These are phyloP conservation scores for Rhododendron mucronatum DNA, from an alignment of 148 eudicot genomes.

Conservation along the genomic window DNA sequence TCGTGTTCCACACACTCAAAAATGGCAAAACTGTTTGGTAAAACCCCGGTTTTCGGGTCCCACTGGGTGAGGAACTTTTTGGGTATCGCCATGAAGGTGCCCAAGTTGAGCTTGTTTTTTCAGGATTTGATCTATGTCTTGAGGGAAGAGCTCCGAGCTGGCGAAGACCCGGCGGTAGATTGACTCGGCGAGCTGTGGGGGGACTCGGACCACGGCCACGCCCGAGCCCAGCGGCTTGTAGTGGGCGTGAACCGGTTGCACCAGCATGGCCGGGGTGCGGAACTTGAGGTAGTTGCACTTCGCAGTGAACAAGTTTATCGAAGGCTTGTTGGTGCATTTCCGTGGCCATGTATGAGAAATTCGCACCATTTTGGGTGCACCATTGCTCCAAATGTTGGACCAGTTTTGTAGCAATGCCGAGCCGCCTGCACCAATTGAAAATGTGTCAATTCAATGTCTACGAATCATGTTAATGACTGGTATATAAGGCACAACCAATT, in stretches of 20 bases:
- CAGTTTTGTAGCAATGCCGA: slow-evolving; percentile 58
- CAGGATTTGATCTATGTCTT: slow-evolving; percentile 51
- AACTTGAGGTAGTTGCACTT: slow-evolving; percentile 56
- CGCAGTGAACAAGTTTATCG: slow-evolving; percentile 66
- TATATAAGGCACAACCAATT: no score
- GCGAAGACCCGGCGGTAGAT: slow-evolving; percentile 42
- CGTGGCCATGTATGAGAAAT: slow-evolving; percentile 81
- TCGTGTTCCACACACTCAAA: slow-evolving; percentile 84
- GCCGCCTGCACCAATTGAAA: slow-evolving; percentile 35
- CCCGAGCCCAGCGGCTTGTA: slow-evolving; percentile 42
- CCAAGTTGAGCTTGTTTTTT: slow-evolving; percentile 51
- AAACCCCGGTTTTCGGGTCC: slow-evolving; percentile 36
- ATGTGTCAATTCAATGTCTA: not conserved
- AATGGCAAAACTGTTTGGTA: slow-evolving; percentile 66
- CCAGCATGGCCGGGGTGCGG: slow-evolving; percentile 51
- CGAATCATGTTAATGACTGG: no score
- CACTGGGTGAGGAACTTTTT: slow-evolving; percentile 34
- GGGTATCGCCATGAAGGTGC: slow-evolving; percentile 74
- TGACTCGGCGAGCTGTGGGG: slow-evolving; percentile 36
- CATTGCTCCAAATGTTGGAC: slow-evolving; percentile 57
- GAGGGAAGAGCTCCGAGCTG: slow-evolving; percentile 57
- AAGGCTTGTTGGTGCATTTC: slow-evolving; percentile 61
- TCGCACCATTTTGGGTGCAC: slow-evolving; percentile 61
- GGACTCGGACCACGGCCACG: slow-evolving; percentile 30
- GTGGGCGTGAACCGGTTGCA: slow-evolving; percentile 80